Evolutionary conservation across 2,329 filamentous ascomycete genomes (phyloP).

Genomic region (Cladosporium velox): DNA sequence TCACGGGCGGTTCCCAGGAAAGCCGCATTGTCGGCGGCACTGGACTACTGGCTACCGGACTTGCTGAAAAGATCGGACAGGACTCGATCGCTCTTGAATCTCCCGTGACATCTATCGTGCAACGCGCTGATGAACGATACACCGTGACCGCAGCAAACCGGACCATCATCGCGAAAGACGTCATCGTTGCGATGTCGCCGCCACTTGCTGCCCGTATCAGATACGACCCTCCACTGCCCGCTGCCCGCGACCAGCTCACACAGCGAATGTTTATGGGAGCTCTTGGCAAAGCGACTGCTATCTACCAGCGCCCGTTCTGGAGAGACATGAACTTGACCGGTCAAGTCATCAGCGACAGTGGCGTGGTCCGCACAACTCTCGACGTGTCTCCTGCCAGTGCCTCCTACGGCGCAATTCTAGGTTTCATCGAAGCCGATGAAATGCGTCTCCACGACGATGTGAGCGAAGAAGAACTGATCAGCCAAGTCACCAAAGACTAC

Average conservation of each 20-base stretch:
- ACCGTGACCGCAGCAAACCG: neutral
- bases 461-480: constrained; percentile 27
- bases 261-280: constrained; percentile 24
- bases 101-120: neutral
- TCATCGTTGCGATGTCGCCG: constrained; percentile 26
- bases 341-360: constrained; percentile 27
- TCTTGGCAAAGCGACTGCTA: constrained; percentile 24
- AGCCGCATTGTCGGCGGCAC: constrained; percentile 22
- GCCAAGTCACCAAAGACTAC: constrained; percentile 25
- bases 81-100: constrained; percentile 13
- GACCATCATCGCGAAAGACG: constrained; percentile 20
- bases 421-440: constrained; percentile 35
- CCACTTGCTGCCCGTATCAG: constrained; percentile 20
- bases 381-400: constrained; percentile 30
- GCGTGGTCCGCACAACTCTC: constrained; percentile 27
- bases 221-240: constrained; percentile 22
- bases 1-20: constrained; percentile 21
- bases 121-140: neutral
- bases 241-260: constrained; percentile 20
- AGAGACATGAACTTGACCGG: constrained; percentile 28
- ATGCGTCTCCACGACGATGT: constrained; percentile 25
- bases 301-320: constrained; percentile 30
- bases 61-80: constrained; percentile 22
- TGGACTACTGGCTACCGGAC: constrained; percentile 21
- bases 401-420: constrained; percentile 32